Evolutionary conservation across 2,329 filamentous ascomycete species (phyloP), one percentile per base, ranked within the genome.

Genomic region (Rugonectria rugulosa): DNA sequence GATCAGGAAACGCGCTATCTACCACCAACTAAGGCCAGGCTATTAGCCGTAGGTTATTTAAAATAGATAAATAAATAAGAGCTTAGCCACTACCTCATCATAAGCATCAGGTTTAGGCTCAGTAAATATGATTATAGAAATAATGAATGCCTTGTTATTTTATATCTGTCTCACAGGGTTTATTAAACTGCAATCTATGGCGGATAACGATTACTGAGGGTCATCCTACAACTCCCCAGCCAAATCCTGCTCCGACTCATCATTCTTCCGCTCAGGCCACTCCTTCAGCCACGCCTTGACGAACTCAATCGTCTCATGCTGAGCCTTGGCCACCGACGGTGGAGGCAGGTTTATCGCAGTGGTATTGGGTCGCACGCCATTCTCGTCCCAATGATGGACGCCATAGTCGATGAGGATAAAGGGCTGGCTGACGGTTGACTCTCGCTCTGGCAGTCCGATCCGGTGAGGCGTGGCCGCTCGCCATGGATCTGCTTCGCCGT

Each of bases 351-450:
- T 73, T 0, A 87, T 88, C 69, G 90, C 79, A 53, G 88, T 87
- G 1, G 77, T 71, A 44, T 87, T 84, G 1, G 64, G 65, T 1
- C 38, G 44, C n/a, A 89, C 64, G 1, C 87, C 86, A 60, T 89
- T 88, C 74, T 89, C 87, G 62, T 91, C 89, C 88, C 89, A 95
- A 69, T 94, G 90, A 71, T 96, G 91, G 17, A 93, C 89, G 0
- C 85, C 90, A n/a, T 82, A 82, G 4, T 80, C 76, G 40, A 96
- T 91, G 40, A 94, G 69, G n/a, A 91, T 79, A 60, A 88, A 90
- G 0, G 91, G 91, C 75, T 92, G 82, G 42, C 79, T 81, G 0
- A 77, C 74, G 0, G 89, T 90, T 38, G 82, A 89, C 12, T 77
- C 72, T 17, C 89, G 78, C 24, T 78, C 74, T 0, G 80, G 77